Conservation (phyloP, 768 basidiomycete genomes). For the Boletus reticulatus region DNA sequence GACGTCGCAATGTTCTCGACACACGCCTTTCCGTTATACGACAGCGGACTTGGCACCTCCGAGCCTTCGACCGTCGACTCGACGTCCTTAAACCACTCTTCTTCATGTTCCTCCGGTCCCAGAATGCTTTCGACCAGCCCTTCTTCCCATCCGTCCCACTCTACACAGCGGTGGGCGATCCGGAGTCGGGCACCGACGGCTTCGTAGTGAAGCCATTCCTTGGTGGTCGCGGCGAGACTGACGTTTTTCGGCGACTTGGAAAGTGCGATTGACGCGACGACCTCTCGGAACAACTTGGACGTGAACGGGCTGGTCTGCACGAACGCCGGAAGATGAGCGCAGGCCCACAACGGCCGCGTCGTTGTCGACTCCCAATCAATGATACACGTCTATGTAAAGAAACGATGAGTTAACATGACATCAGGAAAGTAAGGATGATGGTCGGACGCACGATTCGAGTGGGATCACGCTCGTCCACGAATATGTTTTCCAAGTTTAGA, state of each 20-base stretch:
- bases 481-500: constrained; percentile 80
- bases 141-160: constrained; percentile 94
- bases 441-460: constrained; percentile 62
- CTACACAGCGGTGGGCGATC: constrained; percentile 75
- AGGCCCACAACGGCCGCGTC: constrained; percentile 81
- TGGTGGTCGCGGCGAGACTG: constrained; percentile 46
- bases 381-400: constrained; percentile 62
- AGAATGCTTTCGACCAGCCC: constrained; percentile 74
- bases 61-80: constrained; percentile 25
- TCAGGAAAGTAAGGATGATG: neutral
- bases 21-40: neutral
- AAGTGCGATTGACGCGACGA: constrained; percentile 48
- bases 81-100: constrained; percentile 62
- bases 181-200: constrained; percentile 61
- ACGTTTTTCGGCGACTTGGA: constrained; percentile 19
- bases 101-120: constrained; percentile 67
- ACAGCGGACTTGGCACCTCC: constrained; percentile 14
- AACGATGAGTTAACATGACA: neutral
- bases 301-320: constrained; percentile 77
- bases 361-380: constrained; percentile 95
- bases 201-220: constrained; percentile 77
- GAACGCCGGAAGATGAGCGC: constrained; percentile 79
- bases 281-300: constrained; percentile 64
- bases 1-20: constrained; percentile 3
- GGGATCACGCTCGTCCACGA: constrained; percentile 68